Evolutionary conservation across 495 filamentous ascomycete genomes (phyloP).

Genomic region (Penicillium pancosmium): DNA sequence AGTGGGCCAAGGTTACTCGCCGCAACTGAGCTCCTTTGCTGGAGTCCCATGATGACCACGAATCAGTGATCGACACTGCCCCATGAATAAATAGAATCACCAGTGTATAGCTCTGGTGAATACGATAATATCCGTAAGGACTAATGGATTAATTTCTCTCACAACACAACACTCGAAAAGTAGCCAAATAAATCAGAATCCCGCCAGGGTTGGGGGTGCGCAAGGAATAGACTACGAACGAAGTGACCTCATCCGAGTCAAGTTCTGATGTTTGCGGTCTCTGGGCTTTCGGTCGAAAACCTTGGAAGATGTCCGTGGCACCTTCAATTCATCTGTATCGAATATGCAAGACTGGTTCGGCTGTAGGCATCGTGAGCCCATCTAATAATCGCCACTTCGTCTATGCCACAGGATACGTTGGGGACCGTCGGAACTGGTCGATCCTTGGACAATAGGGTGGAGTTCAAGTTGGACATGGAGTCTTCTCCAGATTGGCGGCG

Average conservation of each 20-base stretch:
- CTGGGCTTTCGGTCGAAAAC: not conserved
- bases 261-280: not conserved
- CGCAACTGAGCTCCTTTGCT: not conserved
- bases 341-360: not conserved
- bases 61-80: not conserved
- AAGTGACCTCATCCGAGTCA: too few species aligned
- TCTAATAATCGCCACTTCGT: not conserved
- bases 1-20: constrained; percentile 11
- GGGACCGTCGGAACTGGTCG: not conserved
- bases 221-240: too few species aligned
- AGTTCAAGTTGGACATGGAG: not conserved
- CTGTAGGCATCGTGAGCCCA: not conserved
- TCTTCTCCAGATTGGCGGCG: not conserved
- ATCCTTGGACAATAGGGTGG: not conserved
- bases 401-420: not conserved
- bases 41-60: not conserved
- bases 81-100: not conserved
- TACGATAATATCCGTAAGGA: constrained; percentile 3
- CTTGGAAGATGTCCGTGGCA: not conserved
- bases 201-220: too few species aligned
- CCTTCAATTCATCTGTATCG: not conserved
- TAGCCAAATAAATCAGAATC: not conserved
- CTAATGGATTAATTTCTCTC: constrained; percentile 1
- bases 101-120: not conserved
- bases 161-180: not conserved